phyloP scores from a whole-genome alignment of 2,329 filamentous ascomycete species.

The Grosmannia serpens region DNA sequence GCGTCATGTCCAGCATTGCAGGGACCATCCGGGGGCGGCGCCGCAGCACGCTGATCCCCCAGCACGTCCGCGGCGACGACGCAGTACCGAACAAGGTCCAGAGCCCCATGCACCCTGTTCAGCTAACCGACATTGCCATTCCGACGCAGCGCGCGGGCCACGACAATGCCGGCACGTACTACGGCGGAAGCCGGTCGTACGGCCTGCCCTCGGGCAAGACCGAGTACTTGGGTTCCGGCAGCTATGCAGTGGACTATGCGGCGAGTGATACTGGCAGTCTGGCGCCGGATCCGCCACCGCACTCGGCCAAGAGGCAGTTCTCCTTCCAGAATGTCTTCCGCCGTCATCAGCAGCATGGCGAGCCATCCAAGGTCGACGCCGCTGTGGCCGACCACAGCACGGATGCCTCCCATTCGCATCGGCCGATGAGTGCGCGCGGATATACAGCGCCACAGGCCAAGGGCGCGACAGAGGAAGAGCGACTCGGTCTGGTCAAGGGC shows the following conservation, averaged over 20 bases:
- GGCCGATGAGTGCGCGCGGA: constrained; percentile 18
- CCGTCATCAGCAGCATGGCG: constrained; percentile 30
- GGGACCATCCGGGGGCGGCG: constrained; percentile 39
- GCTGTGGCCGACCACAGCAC: constrained; percentile 11
- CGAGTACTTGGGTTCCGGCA: constrained; percentile 32
- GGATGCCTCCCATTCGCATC: constrained; percentile 9
- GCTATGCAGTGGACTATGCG: constrained; percentile 19
- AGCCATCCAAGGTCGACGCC: constrained; percentile 9
- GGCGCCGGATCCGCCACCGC: constrained; percentile 52
- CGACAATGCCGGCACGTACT: constrained; percentile 21
- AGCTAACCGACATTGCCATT: constrained; percentile 48
- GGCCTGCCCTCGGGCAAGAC: constrained; percentile 33
- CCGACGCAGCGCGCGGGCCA: constrained; percentile 29
- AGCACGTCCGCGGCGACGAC: neutral
- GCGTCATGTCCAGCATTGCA: constrained; percentile 42
- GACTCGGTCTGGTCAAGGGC: constrained; percentile 69
- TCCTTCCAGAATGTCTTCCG: constrained; percentile 82
- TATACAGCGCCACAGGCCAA: constrained; percentile 31
- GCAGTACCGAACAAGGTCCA: constrained; percentile 26
- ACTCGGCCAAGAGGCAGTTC: constrained; percentile 63
- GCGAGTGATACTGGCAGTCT: constrained; percentile 27
- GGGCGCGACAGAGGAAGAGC: constrained; percentile 68
- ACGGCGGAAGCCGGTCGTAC: constrained; percentile 32
- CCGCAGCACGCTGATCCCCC: constrained; percentile 9
- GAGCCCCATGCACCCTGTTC: constrained; percentile 49